Base-by-base conservation (phyloP, 2,329 filamentous ascomycete genomes). In the Ascosphaera apis region DNA sequence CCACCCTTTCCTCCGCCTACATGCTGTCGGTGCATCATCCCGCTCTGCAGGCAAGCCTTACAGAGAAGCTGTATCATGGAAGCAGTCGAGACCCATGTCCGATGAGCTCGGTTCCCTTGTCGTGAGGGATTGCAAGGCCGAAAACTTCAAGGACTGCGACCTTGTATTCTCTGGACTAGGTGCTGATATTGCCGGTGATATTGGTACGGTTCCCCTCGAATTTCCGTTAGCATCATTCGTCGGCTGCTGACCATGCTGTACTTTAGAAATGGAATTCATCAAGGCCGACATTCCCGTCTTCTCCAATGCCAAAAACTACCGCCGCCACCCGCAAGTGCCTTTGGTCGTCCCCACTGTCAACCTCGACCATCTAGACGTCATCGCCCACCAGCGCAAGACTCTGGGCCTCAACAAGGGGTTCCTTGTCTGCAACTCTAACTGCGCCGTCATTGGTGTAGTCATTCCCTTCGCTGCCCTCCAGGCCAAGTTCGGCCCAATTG, bases 281-380 rank as follows among this genome's bases (percentile, higher is more conserved):
- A 77, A 76, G 52, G 76, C 82, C 41, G 75, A 92, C 50, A 72
- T 93, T 36, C 73, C 81, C 48, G 78, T 93, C 53, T 95, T 98
- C 64, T 92, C 83, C 48, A 98, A 95, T 57, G 84, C 88, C 36
- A 93, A 93, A 60, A 95, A 93, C 69, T 82, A 92, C 67, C 78
- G 88, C 48, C 76, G 76, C 53, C 76, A 92, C 53, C 82, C 83
- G 15, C 65, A 86, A 34, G 83, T 93, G 2, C 88, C 88, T 8
- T 73, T 95, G 50, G 79, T 95, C 43, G 84, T 95, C 6, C 88
- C 88, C 1, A 92, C 83, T 15, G 84, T 95, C 55, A 95, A 95
- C 63, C 72, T 91, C 9, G 59, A 70, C 31, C 86, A 95, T 57
- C 69, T 93, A 48, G 70, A 77, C 50, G 67, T 93, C 41, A 86